These are phyloP conservation scores for Colletotrichum tropicicola DNA, from an alignment of 2,329 filamentous ascomycete genomes.

Conservation along the genomic window DNA sequence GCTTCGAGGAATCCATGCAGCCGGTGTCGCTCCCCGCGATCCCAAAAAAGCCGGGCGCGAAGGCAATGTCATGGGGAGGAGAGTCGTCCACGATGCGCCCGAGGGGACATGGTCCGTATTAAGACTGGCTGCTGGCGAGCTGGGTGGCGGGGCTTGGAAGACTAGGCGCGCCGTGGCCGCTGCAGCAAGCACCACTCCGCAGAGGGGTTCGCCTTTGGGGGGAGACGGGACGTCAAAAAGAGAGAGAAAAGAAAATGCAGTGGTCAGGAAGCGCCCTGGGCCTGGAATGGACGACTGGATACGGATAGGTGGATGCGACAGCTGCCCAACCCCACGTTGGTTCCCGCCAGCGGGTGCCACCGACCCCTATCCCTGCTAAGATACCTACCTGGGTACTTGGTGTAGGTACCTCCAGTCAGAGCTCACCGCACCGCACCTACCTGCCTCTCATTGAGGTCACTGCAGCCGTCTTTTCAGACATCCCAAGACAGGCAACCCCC, in stretches of 20 bases:
- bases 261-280: constrained; percentile 1
- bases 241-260: background rate
- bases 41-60: constrained; percentile 16
- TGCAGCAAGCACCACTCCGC: constrained; percentile 4
- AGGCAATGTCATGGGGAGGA: constrained; percentile 10
- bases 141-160: constrained; percentile 29
- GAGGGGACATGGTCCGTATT: constrained; percentile 28
- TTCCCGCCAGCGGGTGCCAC: background rate
- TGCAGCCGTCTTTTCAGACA: background rate
- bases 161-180: constrained; percentile 25
- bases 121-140: constrained; percentile 12
- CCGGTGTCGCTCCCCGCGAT: constrained; percentile 23
- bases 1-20: constrained; percentile 59
- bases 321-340: constrained; percentile 24
- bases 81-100: constrained; percentile 2
- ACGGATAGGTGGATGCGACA: background rate
- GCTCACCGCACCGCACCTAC: too few relatives aligned
- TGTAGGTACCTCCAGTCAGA: too few relatives aligned
- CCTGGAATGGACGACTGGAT: background rate
- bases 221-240: background rate
- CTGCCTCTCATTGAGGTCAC: too few relatives aligned
- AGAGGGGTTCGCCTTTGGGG: background rate
- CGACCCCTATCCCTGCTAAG: constrained; percentile 15
- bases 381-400: too few relatives aligned
- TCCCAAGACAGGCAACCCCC: constrained; percentile 6